A percentile compares a stretch with the other conserved stretches of the same genome.
Conservation (phyloP, 2,329 filamentous ascomycete species). For the Arthroderma uncinatum region DNA sequence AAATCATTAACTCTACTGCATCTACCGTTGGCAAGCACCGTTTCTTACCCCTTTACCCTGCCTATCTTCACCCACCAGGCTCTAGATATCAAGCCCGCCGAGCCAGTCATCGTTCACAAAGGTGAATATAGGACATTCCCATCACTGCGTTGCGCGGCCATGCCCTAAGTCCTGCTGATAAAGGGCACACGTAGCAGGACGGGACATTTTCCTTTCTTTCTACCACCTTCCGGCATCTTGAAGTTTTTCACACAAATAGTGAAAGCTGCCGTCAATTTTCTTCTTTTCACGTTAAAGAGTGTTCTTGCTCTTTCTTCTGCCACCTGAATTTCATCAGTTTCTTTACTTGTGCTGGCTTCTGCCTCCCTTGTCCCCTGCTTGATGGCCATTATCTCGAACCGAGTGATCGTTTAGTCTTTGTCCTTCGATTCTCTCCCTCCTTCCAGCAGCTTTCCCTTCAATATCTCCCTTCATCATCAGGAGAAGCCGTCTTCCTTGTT, state of each 20-base stretch:
- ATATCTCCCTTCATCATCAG: not conserved
- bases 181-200: conserved; percentile 3
- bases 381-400: not conserved
- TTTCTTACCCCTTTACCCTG: not conserved
- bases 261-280: not conserved
- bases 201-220: not conserved
- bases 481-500: not conserved
- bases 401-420: not conserved
- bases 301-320: not conserved
- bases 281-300: not conserved
- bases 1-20: too few relatives aligned
- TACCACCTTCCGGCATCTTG: not conserved
- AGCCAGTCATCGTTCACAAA: not conserved
- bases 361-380: not conserved
- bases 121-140: not conserved
- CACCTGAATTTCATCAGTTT: not conserved
- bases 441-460: not conserved
- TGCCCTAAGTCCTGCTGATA: not conserved
- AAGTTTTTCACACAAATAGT: too few relatives aligned
- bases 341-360: not conserved
- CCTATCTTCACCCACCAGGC: not conserved
- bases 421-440: not conserved
- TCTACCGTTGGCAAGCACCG: too few relatives aligned
- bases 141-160: not conserved
- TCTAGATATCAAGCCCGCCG: not conserved